These are phyloP conservation scores for Endothia cerciana DNA, from an alignment of 2,329 filamentous ascomycete genomes.

Conservation along the genomic window DNA sequence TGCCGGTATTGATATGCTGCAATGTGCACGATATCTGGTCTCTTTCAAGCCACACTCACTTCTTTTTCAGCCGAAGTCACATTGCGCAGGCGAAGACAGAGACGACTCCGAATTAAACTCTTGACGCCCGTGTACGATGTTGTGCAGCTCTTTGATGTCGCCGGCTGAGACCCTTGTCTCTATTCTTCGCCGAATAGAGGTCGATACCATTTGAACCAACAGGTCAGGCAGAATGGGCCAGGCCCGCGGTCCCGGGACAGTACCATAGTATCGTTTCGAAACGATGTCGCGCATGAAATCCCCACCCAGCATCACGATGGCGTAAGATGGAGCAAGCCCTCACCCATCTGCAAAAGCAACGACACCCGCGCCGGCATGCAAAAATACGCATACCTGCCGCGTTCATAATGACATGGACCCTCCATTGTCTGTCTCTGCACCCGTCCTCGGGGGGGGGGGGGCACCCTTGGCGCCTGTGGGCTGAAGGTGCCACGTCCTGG, in stretches of 20 bases:
- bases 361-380: background rate
- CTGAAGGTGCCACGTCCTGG: constrained; percentile 10
- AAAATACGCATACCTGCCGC: too few species aligned
- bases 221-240: too few species aligned
- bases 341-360: background rate
- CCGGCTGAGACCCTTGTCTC: constrained; percentile 4
- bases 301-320: background rate
- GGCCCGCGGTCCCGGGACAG: too few species aligned
- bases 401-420: too few species aligned
- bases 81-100: constrained; percentile 8
- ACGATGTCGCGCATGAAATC: background rate
- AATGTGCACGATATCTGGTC: background rate
- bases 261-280: background rate
- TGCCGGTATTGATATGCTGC: background rate
- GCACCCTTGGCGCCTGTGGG: constrained; percentile 24
- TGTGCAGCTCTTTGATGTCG: constrained; percentile 22
- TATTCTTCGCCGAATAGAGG: background rate
- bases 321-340: background rate
- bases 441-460: background rate
- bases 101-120: constrained; percentile 8
- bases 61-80: constrained; percentile 16
- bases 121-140: constrained; percentile 24
- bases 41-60: constrained; percentile 10
- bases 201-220: too few species aligned
- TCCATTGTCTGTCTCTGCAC: background rate